Evolutionary conservation across 768 basidiomycete species (phyloP), one percentile per base, ranked within the genome.

Genomic region (Boletus subparvulus): DNA sequence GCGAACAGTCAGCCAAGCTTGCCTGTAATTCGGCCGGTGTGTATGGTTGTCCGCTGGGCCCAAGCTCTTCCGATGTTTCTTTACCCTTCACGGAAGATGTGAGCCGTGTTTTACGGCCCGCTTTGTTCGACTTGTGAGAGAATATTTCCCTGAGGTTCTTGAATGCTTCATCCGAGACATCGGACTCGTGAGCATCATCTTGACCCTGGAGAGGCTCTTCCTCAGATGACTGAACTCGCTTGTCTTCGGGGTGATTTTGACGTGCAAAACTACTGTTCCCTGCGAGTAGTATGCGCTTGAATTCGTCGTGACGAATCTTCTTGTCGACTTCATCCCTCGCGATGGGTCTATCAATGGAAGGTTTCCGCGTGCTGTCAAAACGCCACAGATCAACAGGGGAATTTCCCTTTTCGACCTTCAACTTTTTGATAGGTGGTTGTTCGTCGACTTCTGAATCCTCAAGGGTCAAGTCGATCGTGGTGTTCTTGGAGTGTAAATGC

Each of bases 1-100:
- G 39, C 9, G 48, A 33, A 28, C 13, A 54, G n/a, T 14, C 4
- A 30, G 48, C 3, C n/a, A 44, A 24, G 28, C 72, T 50, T 65
- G 76, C 83, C 72, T 93, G 92, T 46, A 83, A 72, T 69, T 94
- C 92, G 24, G 93, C 67, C 2, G 89, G 88, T 3, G 92, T 93
- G 60, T 86, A 93, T 11, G 84, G 49, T 67, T 86, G 66, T 0
- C 90, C 91, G 56, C 83, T 81, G 1, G 89, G 87, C 2, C 90
- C 91, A 24, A 87, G 58, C 10, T 37, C 56, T 55, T 78, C 79
- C 30, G 72, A 72, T 4, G 56, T 62, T 52, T 73, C 75, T 62
- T 78, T 81, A 24, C 52, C 55, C 55, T 59, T 70, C 13, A 41
- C 61, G 17, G 48, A 67, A 43, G 46, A 59, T 57, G 67, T 70